Evolutionary conservation across 441 rosid genomes (phyloP).

Genomic region (Gossypium laxum): DNA sequence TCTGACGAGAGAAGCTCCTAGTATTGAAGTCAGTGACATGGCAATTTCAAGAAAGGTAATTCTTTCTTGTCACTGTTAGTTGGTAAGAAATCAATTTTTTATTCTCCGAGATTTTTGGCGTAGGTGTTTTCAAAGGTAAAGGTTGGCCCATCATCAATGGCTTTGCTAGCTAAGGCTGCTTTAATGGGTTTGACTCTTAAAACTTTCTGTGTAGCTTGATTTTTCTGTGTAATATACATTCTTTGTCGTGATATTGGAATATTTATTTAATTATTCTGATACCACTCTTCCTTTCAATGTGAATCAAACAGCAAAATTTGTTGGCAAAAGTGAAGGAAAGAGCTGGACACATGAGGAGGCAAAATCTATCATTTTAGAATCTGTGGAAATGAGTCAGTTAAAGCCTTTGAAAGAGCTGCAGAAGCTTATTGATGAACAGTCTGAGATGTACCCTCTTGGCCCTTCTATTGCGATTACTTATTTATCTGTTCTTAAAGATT

Average conservation of each 20-base stretch:
- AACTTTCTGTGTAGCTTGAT: conserved; percentile 10
- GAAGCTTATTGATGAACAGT: conserved; percentile 61
- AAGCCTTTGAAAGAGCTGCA: conserved; percentile 47
- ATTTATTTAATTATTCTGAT: conserved; percentile 7
- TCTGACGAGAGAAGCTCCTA: conserved; percentile 54
- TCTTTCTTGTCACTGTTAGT: conserved; percentile 11
- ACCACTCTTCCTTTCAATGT: conserved; percentile 15
- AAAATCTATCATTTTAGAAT: conserved; percentile 54
- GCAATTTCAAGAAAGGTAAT: conserved; percentile 50
- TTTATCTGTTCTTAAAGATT: conserved; percentile 73
- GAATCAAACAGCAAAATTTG: conserved; percentile 65
- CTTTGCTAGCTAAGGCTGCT: conserved; percentile 70
- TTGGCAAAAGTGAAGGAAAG: conserved; percentile 82
- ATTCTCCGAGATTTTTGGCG: conserved; percentile 18
- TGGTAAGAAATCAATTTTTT: conserved; percentile 14
- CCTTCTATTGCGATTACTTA: conserved; percentile 78
- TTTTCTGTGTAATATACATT: not conserved
- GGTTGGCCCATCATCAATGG: conserved; percentile 72
- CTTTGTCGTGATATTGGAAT: conserved; percentile 16
- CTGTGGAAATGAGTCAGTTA: conserved; percentile 77
- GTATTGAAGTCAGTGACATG: conserved; percentile 38
- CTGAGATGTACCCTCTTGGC: conserved; percentile 86
- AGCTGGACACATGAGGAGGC: conserved; percentile 72
- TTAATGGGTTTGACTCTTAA: conserved; percentile 51
- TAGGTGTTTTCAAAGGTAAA: conserved; percentile 74